These are phyloP conservation scores for Termitomyces bulborhizus DNA, from an alignment of 768 basidiomycete genomes.

Conservation along the genomic window DNA sequence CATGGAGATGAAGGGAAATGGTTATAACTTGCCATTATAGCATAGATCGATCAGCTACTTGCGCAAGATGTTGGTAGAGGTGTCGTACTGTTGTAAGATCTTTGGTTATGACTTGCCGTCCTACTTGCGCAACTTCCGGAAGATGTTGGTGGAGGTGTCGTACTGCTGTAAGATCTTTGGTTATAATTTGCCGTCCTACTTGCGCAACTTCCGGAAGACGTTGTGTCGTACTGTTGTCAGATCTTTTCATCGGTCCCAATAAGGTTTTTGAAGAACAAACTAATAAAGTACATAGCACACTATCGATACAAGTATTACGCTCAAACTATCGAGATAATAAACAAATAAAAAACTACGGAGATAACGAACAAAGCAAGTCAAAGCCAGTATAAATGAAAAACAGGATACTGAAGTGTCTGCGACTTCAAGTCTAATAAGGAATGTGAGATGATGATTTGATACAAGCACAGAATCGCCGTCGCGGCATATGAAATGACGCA, in stretches of 20 bases:
- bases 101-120: too few relatives aligned
- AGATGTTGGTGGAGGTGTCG: background rate
- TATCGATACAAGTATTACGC: slow-evolving; percentile 1
- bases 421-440: background rate
- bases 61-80: too few relatives aligned
- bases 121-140: too few relatives aligned
- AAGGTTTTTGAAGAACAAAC: background rate
- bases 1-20: slow-evolving; percentile 7
- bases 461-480: background rate
- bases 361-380: background rate
- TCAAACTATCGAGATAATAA: background rate
- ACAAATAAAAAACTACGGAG: too few relatives aligned
- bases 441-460: background rate
- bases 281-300: background rate
- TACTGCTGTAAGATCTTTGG: background rate
- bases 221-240: background rate
- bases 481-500: background rate
- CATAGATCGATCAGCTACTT: too few relatives aligned
- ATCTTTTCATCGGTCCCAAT: background rate
- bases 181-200: too few relatives aligned
- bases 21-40: background rate
- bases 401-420: background rate
- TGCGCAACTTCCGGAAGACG: too few relatives aligned
- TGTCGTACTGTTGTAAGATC: too few relatives aligned
- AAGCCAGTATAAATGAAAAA: background rate